Percentiles rank a stretch among this genome's conserved stretches.
Evolutionary conservation across 2,329 filamentous ascomycete species (phyloP).

Genomic region (Arthrinium puccinioides): DNA sequence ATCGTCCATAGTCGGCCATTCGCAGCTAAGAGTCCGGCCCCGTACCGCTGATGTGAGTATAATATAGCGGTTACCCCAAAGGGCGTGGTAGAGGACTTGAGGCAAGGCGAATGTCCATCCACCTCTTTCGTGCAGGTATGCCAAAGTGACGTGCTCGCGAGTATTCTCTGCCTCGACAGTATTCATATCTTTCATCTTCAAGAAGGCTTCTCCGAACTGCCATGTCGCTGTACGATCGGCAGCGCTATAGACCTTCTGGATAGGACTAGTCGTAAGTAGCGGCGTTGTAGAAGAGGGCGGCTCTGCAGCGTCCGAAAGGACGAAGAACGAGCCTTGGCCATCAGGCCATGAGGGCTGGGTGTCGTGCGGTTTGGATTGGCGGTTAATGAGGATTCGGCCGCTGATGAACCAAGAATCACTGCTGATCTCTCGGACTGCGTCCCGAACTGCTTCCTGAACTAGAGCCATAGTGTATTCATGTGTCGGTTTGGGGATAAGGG

Average conservation of each 20-base stretch:
- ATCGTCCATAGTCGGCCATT: background rate
- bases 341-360: background rate
- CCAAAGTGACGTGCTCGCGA: background rate
- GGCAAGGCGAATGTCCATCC: background rate
- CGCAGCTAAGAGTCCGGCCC: background rate
- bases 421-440: background rate
- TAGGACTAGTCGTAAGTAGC: background rate
- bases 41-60: background rate
- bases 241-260: background rate
- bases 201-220: background rate
- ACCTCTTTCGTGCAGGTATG: background rate
- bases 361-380: background rate
- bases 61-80: background rate
- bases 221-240: background rate
- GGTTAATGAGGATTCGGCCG: background rate
- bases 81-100: background rate
- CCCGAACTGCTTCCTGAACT: background rate
- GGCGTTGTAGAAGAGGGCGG: background rate
- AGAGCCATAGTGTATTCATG: too few species aligned
- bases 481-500: too few species aligned
- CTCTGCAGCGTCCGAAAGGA: background rate
- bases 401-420: background rate
- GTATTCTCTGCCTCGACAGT: background rate
- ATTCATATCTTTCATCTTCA: background rate
- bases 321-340: background rate